phyloP scores from a whole-genome alignment of 805 yeast species.

The Ogataea pilisensis region DNA sequence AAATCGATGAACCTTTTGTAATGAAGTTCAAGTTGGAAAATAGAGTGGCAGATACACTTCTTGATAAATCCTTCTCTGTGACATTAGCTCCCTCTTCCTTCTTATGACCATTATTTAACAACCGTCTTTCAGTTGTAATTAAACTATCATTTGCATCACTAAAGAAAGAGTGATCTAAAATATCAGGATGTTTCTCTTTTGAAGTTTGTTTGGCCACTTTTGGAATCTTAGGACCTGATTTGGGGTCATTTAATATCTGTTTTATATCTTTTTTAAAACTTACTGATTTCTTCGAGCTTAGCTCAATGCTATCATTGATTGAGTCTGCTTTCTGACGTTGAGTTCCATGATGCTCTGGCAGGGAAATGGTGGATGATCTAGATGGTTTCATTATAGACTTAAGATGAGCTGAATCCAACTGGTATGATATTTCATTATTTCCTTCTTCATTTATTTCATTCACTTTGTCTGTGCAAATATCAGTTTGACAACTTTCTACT shows the following conservation, averaged over 20 bases:
- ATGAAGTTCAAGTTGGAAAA: not conserved
- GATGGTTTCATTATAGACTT: conserved; percentile 19
- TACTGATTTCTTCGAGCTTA: conserved; percentile 14
- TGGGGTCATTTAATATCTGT: not conserved
- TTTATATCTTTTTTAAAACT: conserved; percentile 16
- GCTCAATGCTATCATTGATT: conserved; percentile 8
- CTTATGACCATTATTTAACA: no score
- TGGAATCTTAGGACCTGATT: not conserved
- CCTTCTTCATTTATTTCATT: no score
- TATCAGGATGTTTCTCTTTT: not conserved
- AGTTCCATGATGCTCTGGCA: no score
- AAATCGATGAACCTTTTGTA: no score
- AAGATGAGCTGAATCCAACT: not conserved
- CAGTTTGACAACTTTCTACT: not conserved
- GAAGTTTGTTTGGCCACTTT: not conserved
- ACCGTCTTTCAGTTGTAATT: no score
- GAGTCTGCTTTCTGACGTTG: not conserved
- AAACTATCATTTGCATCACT: no score
- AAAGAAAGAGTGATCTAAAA: no score
- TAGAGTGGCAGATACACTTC: no score
- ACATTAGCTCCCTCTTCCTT: no score
- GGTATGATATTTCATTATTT: not conserved
- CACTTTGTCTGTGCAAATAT: not conserved
- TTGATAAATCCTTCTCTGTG: no score
- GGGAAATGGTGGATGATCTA: conserved; percentile 1